These are phyloP conservation scores for Vitis hybrid DNA, from an alignment of 177 flowering plant species.

Conservation along the genomic window DNA sequence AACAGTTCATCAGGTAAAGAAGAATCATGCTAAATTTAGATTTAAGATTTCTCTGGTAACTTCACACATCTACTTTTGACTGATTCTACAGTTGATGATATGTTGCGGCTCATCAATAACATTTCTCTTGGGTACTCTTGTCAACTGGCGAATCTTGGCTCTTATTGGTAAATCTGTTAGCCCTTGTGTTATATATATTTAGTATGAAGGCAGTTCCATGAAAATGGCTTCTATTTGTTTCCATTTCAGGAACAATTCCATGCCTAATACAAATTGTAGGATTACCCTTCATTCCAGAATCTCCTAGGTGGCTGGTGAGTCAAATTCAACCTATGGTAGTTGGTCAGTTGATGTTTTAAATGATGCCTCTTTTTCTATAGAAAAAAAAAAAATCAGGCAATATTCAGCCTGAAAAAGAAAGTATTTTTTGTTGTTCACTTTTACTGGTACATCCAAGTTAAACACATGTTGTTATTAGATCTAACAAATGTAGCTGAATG, in stretches of 20 bases:
- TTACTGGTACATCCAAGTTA: not conserved
- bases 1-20: slow-evolving; percentile 13
- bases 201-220: not conserved
- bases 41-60: not conserved
- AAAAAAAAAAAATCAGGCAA: no score
- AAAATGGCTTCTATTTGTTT: not conserved
- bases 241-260: slow-evolving; percentile 52
- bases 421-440: no score
- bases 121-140: slow-evolving; percentile 52
- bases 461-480: not conserved
- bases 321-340: not conserved
- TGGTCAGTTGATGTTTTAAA: not conserved
- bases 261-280: slow-evolving; percentile 51
- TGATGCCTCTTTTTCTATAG: no score
- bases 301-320: slow-evolving; percentile 77
- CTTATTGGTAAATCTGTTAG: slow-evolving; percentile 46
- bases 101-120: slow-evolving; percentile 59
- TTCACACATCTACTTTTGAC: not conserved
- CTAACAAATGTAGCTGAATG: not conserved
- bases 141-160: slow-evolving; percentile 69
- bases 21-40: not conserved
- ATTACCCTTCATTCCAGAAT: slow-evolving; percentile 57
- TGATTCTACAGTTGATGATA: slow-evolving; percentile 60
- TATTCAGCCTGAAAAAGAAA: no score
- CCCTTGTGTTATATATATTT: not conserved